Conservation (phyloP, 2,329 filamentous ascomycete species). For the Achaetomium macrosporum region DNA sequence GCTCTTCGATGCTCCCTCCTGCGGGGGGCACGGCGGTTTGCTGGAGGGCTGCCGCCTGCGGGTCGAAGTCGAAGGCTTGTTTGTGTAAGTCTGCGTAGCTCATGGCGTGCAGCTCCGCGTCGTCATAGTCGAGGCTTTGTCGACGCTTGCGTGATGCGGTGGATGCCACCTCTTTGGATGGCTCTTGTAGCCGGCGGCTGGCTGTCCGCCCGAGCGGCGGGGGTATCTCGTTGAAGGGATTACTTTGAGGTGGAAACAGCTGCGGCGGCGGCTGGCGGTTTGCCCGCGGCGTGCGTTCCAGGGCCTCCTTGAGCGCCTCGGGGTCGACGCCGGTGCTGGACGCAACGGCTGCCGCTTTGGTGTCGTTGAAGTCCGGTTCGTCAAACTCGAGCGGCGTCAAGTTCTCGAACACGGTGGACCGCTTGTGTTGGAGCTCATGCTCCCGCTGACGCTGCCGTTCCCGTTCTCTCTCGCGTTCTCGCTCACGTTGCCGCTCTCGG, state of each 20-base stretch:
- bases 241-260: conserved; percentile 1
- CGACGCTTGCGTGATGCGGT: conserved; percentile 33
- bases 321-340: conserved; percentile 24
- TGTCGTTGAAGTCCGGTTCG: conserved; percentile 24
- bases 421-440: conserved; percentile 23
- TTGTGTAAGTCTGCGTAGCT: conserved; percentile 43
- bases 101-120: conserved; percentile 50
- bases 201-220: conserved; percentile 14
- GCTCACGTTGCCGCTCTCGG: conserved; percentile 18
- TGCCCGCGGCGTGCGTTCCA: conserved; percentile 26
- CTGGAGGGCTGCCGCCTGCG: conserved; percentile 40
- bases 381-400: conserved; percentile 23
- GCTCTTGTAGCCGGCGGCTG: conserved; percentile 20
- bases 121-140: conserved; percentile 50
- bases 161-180: conserved; percentile 6
- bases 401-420: conserved; percentile 26
- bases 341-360: conserved; percentile 26
- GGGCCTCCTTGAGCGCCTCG: conserved; percentile 28
- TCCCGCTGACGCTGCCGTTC: conserved; percentile 17
- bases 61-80: conserved; percentile 54
- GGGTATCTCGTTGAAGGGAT: conserved; percentile 4
- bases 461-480: conserved; percentile 16
- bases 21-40: conserved; percentile 25
- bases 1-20: conserved; percentile 40
- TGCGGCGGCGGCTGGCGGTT: conserved; percentile 8